These are phyloP conservation scores for Candida saitoana DNA, from an alignment of 805 yeast species.

Conservation along the genomic window DNA sequence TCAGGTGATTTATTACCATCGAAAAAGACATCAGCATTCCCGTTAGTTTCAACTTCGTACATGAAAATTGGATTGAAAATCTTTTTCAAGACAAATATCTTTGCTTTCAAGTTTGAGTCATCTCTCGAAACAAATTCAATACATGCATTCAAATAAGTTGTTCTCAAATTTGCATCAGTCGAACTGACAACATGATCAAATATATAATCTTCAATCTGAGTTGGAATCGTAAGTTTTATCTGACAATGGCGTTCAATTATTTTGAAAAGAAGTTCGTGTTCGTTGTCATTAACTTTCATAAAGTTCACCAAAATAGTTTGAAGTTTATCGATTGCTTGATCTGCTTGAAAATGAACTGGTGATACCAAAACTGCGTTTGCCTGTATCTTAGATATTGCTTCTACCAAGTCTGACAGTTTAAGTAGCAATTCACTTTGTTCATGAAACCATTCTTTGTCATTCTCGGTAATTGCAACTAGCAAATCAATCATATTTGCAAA, in stretches of 20 bases:
- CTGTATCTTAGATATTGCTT: constrained; percentile 41
- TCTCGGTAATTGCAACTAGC: constrained; percentile 47
- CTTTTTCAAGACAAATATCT: constrained; percentile 52
- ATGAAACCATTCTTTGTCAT: constrained; percentile 57
- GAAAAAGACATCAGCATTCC: constrained; percentile 45
- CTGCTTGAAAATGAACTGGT: constrained; percentile 63
- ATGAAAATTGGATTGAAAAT: constrained; percentile 64
- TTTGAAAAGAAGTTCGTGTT: constrained; percentile 26
- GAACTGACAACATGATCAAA: constrained; percentile 53
- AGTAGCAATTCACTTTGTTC: constrained; percentile 45
- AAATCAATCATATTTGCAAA: constrained; percentile 73
- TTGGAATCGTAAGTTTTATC: constrained; percentile 44
- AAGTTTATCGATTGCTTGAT: constrained; percentile 61
- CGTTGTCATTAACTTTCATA: constrained; percentile 21
- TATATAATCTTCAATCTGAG: constrained; percentile 52
- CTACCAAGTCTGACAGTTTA: constrained; percentile 39
- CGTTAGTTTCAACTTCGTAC: constrained; percentile 51
- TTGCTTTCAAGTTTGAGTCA: constrained; percentile 46
- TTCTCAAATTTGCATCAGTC: constrained; percentile 43
- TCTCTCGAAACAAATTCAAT: constrained; percentile 46
- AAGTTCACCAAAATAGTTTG: constrained; percentile 40
- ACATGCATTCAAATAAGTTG: constrained; percentile 48
- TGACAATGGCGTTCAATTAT: constrained; percentile 35
- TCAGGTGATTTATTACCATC: constrained; percentile 31
- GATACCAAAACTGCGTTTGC: constrained; percentile 47